Base-by-base conservation (phyloP, 441 rosid species). In the Populus tomentosa region DNA sequence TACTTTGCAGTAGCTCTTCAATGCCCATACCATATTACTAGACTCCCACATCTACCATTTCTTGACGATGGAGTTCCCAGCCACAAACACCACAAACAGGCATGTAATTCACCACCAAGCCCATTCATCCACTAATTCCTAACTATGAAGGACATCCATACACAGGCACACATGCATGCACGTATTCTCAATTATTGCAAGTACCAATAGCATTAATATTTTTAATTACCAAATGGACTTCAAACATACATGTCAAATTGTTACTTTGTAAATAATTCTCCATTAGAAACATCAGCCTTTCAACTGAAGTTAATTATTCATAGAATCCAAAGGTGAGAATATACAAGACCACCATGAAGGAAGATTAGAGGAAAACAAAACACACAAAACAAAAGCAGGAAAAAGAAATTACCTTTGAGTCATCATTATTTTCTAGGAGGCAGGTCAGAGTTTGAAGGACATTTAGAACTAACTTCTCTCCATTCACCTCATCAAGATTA, bases 401-500 rank as follows among this genome's bases (percentile, higher is more conserved):
- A 59, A 67, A 50, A 79, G 81, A 75, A 74, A 72, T 72, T 86
- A 94, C 98, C 99, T 97, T 94, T 62, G 99, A 93, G 80, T 84
- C 80, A 82, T 94, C 98, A 82, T 91, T 97, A 84, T 82, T 86
- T 61, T 95, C 93, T 77, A 97, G 94, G 82, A 97, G 92, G 75
- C 86, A 93, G 20, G 95, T 93, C 71, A 97, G 91, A 76, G 98
- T 91, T 77, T 89, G 91, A 71, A 97, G 95, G 81, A 97, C 99
- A 88, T 89, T 91, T 76, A 94, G 83, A 78, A 91, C 97, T 88
- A 97, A 88, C 82, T 84, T 89, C 87, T 97, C 98, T 70, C 98
- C 97, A 74, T 86, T 87, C 59, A 77, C 89, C 82, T 84, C 90
- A 78, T 93, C 97, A 77, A 91, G 89, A 77, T 91, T 94, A 71